Evolutionary conservation across 2,329 filamentous ascomycete genomes (phyloP), one percentile per base, ranked within the genome.

Genomic region (Aspergillus pseudoterreus): DNA sequence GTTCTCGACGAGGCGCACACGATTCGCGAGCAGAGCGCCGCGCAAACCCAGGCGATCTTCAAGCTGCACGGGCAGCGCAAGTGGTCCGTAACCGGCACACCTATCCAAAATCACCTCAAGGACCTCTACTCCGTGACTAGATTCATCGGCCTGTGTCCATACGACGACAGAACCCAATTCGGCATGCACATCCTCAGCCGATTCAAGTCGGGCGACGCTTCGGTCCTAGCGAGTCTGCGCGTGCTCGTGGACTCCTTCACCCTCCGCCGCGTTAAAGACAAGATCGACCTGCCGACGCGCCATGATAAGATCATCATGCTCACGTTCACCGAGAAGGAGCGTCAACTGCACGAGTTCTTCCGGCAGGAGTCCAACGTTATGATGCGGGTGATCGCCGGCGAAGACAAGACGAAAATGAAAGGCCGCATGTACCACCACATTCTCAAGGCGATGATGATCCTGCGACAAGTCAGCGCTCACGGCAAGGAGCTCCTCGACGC

Each of bases 71-170:
- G 91, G 2, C 82, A 88, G 64, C 84, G 92, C 30, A 86, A 92
- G 32, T 99, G 94, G 94, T 92, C 92, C 2, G 90, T 97, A n/a
- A 97, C 94, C 0, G 94, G 92, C 49, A 97, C 94, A 0, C 94
- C 92, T 0, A 89, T 97, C 8, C 92, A 97, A 71, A 99, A 99
- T 65, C 86, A 89, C 4, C 79, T 97, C 2, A 91, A 95, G 58
- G 94, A 99, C 67, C 79, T 97, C 19, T 88, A 90, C 12, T 88
- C 92, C 1, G 77, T 97, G 2, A 84, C 96, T 52, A 88, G 86
- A 30, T 97, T 97, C 64, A 76, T 97, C 39, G 84, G 88, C 12
- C 77, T 97, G 12, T 84, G 85, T 61, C 92, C 92, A 0, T 97
- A 97, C 63, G 85, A 95, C 54, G 86, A 92, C 45, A 82, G 83